phyloP scores from a whole-genome alignment of 805 yeast species.

The Starmerella roubikii region DNA sequence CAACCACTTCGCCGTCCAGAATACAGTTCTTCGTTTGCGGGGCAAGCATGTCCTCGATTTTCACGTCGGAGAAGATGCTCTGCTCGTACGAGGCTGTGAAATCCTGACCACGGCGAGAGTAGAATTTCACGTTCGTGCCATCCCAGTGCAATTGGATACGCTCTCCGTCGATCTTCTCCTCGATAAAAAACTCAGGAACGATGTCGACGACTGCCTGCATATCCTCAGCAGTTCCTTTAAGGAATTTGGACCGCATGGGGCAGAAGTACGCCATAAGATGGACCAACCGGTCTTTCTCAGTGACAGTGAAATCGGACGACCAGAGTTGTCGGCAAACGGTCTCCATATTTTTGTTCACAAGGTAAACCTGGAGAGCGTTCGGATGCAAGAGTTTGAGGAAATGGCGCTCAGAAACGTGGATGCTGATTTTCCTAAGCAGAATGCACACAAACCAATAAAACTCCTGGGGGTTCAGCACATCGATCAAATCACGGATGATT shows the following conservation, averaged over 20 bases:
- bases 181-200: slow-evolving; percentile 41
- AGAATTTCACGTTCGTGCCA: slow-evolving; percentile 37
- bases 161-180: slow-evolving; percentile 92
- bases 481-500: slow-evolving; percentile 38
- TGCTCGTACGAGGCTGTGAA: slow-evolving; percentile 34
- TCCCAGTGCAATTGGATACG: slow-evolving; percentile 64
- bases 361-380: slow-evolving; percentile 51
- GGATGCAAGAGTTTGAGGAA: slow-evolving; percentile 62
- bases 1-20: slow-evolving; percentile 89
- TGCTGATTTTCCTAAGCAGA: slow-evolving; percentile 34
- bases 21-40: slow-evolving; percentile 29
- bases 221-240: slow-evolving; percentile 37
- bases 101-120: slow-evolving; percentile 58
- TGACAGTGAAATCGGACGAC: slow-evolving; percentile 36
- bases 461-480: slow-evolving; percentile 46
- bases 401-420: slow-evolving; percentile 47
- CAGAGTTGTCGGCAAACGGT: slow-evolving; percentile 44
- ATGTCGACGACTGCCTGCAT: slow-evolving; percentile 31
- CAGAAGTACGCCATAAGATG: slow-evolving; percentile 44
- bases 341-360: slow-evolving; percentile 51
- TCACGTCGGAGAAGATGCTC: neutral
- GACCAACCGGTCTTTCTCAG: slow-evolving; percentile 31
- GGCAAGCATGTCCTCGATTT: slow-evolving; percentile 11
- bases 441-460: slow-evolving; percentile 56
- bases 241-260: slow-evolving; percentile 61